phyloP scores from a whole-genome alignment of 768 basidiomycete species.

The Boletus eberwhitei region DNA sequence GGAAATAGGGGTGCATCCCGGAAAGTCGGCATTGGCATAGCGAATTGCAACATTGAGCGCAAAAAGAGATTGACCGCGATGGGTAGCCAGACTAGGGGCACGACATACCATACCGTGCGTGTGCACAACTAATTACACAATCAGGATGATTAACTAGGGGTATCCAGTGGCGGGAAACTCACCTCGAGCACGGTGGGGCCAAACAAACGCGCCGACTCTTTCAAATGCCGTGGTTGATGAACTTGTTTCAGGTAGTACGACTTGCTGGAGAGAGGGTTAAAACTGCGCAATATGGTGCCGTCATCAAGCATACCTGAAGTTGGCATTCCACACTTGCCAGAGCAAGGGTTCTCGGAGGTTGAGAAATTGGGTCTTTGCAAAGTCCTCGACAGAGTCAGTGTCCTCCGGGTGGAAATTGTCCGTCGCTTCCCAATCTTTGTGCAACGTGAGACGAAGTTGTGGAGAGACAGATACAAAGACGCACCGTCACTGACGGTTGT shows the following conservation, averaged over 20 bases:
- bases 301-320: constrained; percentile 62
- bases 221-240: constrained; percentile 89
- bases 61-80: constrained; percentile 76
- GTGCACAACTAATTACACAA: constrained; percentile 60
- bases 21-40: constrained; percentile 65
- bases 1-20: constrained; percentile 54
- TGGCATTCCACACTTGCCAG: constrained; percentile 81
- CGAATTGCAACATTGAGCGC: constrained; percentile 82
- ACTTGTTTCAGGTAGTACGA: constrained; percentile 95
- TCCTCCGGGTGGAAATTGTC: constrained; percentile 92
- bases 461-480: constrained; percentile 24
- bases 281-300: background rate
- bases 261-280: constrained; percentile 52
- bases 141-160: background rate
- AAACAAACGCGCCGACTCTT: constrained; percentile 84
- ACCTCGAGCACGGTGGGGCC: constrained; percentile 81
- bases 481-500: constrained; percentile 75
- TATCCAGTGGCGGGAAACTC: constrained; percentile 14
- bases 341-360: constrained; percentile 85
- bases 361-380: constrained; percentile 84
- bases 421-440: constrained; percentile 79
- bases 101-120: constrained; percentile 88
- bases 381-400: constrained; percentile 80
- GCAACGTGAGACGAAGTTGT: constrained; percentile 6
- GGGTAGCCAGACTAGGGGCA: constrained; percentile 89